Conservation (phyloP, 768 basidiomycete species). For the Lactarius quietus region DNA sequence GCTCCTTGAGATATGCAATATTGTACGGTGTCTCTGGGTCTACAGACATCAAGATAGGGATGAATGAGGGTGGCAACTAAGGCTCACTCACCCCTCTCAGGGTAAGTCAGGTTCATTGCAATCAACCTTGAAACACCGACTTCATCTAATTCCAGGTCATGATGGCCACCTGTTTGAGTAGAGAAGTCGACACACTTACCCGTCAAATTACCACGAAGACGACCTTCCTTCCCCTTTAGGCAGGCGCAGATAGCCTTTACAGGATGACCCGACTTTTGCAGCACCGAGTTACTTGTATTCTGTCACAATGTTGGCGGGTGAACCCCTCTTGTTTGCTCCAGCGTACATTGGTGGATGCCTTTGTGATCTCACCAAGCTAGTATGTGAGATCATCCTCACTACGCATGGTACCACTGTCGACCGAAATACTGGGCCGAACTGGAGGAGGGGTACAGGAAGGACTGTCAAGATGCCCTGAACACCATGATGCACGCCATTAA, state of each 20-base stretch:
- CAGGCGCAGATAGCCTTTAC: constrained; percentile 98
- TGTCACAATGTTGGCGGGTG: constrained; percentile 90
- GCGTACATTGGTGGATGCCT: constrained; percentile 88
- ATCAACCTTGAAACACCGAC: constrained; percentile 95
- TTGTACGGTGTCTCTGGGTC: constrained; percentile 91
- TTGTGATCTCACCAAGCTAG: constrained; percentile 95
- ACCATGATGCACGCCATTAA: too few species aligned
- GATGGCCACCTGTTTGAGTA: constrained; percentile 96
- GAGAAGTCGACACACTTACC: constrained; percentile 99
- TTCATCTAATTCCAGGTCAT: constrained; percentile 92
- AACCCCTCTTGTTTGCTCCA: constrained; percentile 94
- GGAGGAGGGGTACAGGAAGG: constrained; percentile 97
- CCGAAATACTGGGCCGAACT: constrained; percentile 95
- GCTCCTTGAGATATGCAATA: constrained; percentile 87
- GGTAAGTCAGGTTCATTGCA: constrained; percentile 97
- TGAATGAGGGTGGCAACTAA: not conserved
- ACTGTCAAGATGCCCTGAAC: constrained; percentile 98
- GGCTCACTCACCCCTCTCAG: constrained; percentile 85
- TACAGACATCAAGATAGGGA: constrained; percentile 16
- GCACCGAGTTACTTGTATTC: constrained; percentile 92
- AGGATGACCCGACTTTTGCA: constrained; percentile 96
- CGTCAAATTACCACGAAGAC: constrained; percentile 97
- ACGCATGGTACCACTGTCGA: constrained; percentile 94
- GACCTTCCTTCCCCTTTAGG: constrained; percentile 98
- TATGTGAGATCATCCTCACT: constrained; percentile 99